Percentiles rank a stretch among this genome's conserved stretches.
These are phyloP conservation scores for Ceratobasidium sp. DNA, from an alignment of 1,284 basidiomycete species.

Conservation along the genomic window DNA sequence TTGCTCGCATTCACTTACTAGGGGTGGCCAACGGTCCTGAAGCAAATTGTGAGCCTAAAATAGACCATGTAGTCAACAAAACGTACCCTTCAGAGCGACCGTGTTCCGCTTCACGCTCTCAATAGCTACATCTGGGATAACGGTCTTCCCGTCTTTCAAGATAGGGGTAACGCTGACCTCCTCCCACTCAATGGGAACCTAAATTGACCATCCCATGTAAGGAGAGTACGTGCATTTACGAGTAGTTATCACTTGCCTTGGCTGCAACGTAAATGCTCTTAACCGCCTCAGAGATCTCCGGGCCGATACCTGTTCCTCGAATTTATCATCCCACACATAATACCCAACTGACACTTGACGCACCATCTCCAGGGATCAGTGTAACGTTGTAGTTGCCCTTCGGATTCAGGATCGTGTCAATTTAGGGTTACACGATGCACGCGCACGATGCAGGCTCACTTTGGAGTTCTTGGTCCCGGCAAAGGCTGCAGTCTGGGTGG, in stretches of 20 bases:
- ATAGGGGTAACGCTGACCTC: slow-evolving; percentile 97
- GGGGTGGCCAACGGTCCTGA: slow-evolving; percentile 92
- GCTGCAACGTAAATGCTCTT: slow-evolving; percentile 94
- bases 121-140: slow-evolving; percentile 94
- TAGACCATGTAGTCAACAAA: not conserved
- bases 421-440: not conserved
- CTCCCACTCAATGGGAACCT: slow-evolving; percentile 99
- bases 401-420: slow-evolving; percentile 18
- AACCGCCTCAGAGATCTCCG: slow-evolving; percentile 96
- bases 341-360: no score
- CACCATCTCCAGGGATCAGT: slow-evolving; percentile 91
- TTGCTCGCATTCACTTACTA: slow-evolving; percentile 62
- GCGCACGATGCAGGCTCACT: slow-evolving; percentile 61
- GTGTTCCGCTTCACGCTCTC: slow-evolving; percentile 96
- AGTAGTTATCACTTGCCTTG: slow-evolving; percentile 57
- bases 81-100: slow-evolving; percentile 92
- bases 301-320: slow-evolving; percentile 83
- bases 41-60: slow-evolving; percentile 14
- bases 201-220: not conserved
- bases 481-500: slow-evolving; percentile 75
- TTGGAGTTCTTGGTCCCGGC: slow-evolving; percentile 87
- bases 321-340: not conserved
- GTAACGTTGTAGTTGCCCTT: slow-evolving; percentile 97
- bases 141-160: slow-evolving; percentile 94
- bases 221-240: slow-evolving; percentile 1